Percentiles rank a stretch among this genome's conserved stretches.
Conservation (phyloP, 331 rosid species). For the Malus hybrid region DNA sequence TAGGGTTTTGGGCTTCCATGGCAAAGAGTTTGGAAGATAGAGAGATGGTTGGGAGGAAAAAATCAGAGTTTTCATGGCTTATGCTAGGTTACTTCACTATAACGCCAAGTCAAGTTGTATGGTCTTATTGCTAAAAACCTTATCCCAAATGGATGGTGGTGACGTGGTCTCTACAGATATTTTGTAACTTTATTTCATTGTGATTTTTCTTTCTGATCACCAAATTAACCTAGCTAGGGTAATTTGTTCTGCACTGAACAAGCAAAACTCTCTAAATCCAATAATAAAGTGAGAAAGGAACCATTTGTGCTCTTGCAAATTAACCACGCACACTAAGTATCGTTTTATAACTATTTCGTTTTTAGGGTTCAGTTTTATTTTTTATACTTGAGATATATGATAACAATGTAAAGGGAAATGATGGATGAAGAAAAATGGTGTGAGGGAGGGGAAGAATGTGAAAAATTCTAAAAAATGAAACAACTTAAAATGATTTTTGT, state of each 20-base stretch:
- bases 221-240: too few relatives aligned
- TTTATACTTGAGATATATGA: too few relatives aligned
- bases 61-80: constrained; percentile 51
- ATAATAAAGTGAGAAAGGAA: not conserved
- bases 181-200: not conserved
- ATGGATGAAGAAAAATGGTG: too few relatives aligned
- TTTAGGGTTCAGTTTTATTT: too few relatives aligned
- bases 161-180: constrained; percentile 11
- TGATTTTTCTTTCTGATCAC: too few relatives aligned
- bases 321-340: too few relatives aligned
- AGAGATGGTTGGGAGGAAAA: constrained; percentile 32
- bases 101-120: not conserved
- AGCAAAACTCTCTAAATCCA: not conserved
- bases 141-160: constrained; percentile 49
- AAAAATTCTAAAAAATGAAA: too few relatives aligned
- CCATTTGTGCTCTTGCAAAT: not conserved
- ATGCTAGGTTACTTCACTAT: not conserved
- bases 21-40: constrained; percentile 24
- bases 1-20: constrained; percentile 39
- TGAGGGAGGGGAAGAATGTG: too few relatives aligned
- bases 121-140: constrained; percentile 33
- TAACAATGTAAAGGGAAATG: too few relatives aligned
- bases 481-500: too few relatives aligned
- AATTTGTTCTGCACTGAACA: too few relatives aligned
- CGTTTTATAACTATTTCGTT: too few relatives aligned